phyloP scores from a whole-genome alignment of 73 alveolate species.

The Symbiodinium natans region DNA sequence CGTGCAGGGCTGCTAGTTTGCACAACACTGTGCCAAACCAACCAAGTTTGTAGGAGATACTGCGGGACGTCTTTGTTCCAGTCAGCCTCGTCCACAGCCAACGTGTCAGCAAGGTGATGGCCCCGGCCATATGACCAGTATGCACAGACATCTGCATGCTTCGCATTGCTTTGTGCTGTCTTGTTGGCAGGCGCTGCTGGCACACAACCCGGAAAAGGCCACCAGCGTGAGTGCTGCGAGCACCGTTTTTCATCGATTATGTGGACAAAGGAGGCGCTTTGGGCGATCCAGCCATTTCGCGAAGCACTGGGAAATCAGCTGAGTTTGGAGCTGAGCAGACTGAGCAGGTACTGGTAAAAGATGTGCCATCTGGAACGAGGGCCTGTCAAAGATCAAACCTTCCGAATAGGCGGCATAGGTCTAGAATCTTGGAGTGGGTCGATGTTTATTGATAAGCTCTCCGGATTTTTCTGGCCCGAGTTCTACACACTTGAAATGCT shows the following conservation, averaged over 20 bases:
- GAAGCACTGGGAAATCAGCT: conserved; percentile 15
- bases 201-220: conserved; percentile 73
- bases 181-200: conserved; percentile 42
- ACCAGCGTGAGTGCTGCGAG: neutral
- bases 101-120: conserved; percentile 71
- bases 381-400: too few species aligned
- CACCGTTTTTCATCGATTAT: neutral
- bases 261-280: conserved; percentile 14
- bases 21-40: too few species aligned
- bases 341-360: too few species aligned
- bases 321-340: too few species aligned
- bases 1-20: too few species aligned
- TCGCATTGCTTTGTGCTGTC: neutral
- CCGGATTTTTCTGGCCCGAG: too few species aligned
- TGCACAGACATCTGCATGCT: too few species aligned
- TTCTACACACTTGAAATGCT: too few species aligned
- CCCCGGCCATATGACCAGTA: neutral
- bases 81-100: conserved; percentile 67
- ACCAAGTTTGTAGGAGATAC: conserved; percentile 35
- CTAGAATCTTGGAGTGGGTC: too few species aligned
- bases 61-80: conserved; percentile 82
- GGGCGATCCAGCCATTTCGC: conserved; percentile 60
- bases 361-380: too few species aligned
- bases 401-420: too few species aligned
- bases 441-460: too few species aligned